phyloP scores from a whole-genome alignment of 176 grass and related monocot species.

The Avena eriantha region DNA sequence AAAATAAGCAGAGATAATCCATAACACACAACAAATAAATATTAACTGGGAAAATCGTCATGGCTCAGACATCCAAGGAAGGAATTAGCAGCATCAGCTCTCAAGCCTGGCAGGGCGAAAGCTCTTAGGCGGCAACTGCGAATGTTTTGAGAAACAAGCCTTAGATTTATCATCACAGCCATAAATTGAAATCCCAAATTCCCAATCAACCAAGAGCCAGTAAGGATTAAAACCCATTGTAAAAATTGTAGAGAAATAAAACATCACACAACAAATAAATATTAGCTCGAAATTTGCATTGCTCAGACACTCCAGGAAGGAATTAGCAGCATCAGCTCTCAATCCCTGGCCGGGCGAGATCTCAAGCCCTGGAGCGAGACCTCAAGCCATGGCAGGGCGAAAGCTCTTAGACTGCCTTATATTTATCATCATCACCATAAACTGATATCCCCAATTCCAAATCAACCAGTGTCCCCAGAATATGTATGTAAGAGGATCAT shows the following conservation, averaged over 20 bases:
- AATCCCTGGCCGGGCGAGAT: slow-evolving; percentile 66
- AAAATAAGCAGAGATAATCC: slow-evolving; percentile 17
- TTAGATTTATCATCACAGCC: slow-evolving; percentile 30
- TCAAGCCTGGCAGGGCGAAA: slow-evolving; percentile 68
- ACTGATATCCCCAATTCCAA: not conserved
- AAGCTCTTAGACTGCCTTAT: slow-evolving; percentile 63
- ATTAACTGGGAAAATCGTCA: not conserved
- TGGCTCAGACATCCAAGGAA: slow-evolving; percentile 39
- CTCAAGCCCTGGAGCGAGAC: not conserved
- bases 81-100: slow-evolving; percentile 60
- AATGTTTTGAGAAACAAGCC: slow-evolving; percentile 81
- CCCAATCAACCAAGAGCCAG: not conserved
- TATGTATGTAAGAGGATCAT: slow-evolving; percentile 60
- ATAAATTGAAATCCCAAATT: not conserved
- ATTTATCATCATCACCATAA: slow-evolving; percentile 11
- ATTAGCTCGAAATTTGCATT: not conserved
- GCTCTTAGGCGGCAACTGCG: slow-evolving; percentile 70
- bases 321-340: slow-evolving; percentile 45
- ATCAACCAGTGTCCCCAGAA: not conserved
- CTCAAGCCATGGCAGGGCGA: slow-evolving; percentile 47
- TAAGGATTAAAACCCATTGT: no score
- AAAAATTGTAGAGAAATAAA: no score
- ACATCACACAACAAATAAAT: slow-evolving; percentile 58
- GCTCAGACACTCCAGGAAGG: not conserved
- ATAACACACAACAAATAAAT: slow-evolving; percentile 68